Base-by-base conservation (phyloP, 1,284 basidiomycete genomes). In the Calocybe gambosa region DNA sequence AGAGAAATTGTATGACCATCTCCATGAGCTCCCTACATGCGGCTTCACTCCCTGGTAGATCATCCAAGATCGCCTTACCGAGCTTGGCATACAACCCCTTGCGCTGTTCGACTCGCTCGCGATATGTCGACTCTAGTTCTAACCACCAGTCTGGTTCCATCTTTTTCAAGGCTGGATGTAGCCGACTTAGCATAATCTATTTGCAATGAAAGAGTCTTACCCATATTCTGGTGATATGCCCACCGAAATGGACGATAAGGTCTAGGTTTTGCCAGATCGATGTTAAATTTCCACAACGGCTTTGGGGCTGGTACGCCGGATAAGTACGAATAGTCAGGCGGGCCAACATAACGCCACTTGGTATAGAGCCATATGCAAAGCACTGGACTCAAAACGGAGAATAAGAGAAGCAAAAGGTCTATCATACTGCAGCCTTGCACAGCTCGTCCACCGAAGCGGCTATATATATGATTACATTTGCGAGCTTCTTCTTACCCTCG, bases 201-300 rank as follows among this genome's bases (percentile, higher is more conserved):
- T 35, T 29, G 5, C 21, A 13, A 16, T 8, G 5, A 5, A 34
- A 9, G 10, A 33, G 12, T 63, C 68, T 40, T 55, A 74, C 74
- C 65, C 75, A 77, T 75, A n/a, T 60, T 74, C 51, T 77, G 75
- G 50, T 74, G 66, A 46, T 74, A 77, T 46, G 62, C 61, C 74
- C 75, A 77, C 47, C 75, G 64, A 50, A 77, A 74, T 0, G 75
- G 75, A 20, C 75, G 65, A 55, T 77, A 77, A 15, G 75, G 76
- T 25, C 75, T 64, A 3, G 76, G 61, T 43, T 61, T 66, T 2
- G 73, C 64, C 2, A 49, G 62, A 40, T 65, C 59, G 37, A 77
- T 58, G 46, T 75, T 58, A 45, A 78, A 78, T 19, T 67, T 46
- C n/a, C 50, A 52, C 3, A 74, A 47, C 7, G 75, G 67, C 5